Percentiles rank a stretch among this genome's conserved stretches.
Evolutionary conservation across 2,329 filamentous ascomycete genomes (phyloP).

Genomic region (Akanthomyces dipterigenus): DNA sequence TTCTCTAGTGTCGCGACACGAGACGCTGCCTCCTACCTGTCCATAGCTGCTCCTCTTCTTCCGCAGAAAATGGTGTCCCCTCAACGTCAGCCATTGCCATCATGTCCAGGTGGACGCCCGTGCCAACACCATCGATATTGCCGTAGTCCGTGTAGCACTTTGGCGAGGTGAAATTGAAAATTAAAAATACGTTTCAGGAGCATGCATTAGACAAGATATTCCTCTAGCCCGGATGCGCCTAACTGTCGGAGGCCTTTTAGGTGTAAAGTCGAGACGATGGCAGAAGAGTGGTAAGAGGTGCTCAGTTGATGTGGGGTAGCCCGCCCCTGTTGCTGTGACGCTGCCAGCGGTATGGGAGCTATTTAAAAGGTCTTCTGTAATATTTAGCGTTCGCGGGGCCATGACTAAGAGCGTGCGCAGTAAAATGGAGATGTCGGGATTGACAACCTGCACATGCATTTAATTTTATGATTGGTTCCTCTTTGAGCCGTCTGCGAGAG

Average conservation of each 20-base stretch:
- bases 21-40: constrained; percentile 49
- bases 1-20: neutral
- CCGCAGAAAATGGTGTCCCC: constrained; percentile 53
- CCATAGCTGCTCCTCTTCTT: constrained; percentile 86
- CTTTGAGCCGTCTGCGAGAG: neutral
- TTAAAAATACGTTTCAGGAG: neutral
- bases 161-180: neutral
- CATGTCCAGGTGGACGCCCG: constrained; percentile 21
- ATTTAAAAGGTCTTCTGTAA: neutral
- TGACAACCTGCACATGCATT: neutral
- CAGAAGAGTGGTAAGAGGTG: neutral
- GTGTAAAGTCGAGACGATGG: neutral
- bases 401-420: neutral
- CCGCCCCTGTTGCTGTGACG: constrained; percentile 5
- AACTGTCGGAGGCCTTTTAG: neutral
- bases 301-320: constrained; percentile 11
- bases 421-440: neutral
- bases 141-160: neutral
- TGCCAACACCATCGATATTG: constrained; percentile 27
- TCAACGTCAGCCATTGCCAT: constrained; percentile 57
- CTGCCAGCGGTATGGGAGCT: neutral
- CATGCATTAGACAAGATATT: neutral
- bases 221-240: neutral
- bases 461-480: neutral
- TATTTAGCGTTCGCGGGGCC: neutral